Evolutionary conservation across 306 rosid species (phyloP).

Genomic region (Prunus mira): DNA sequence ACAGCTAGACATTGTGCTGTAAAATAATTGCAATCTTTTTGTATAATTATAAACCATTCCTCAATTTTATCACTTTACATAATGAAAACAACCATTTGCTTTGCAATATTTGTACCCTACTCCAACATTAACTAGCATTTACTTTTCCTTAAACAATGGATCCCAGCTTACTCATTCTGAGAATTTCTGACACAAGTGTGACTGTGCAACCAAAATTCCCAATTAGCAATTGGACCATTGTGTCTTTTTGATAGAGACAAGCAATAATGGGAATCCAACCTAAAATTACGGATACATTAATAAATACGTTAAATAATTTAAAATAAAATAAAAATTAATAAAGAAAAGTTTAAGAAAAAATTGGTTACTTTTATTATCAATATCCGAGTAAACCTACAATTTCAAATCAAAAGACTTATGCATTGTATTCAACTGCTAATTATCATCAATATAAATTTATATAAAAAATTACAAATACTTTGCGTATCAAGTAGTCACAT

Average conservation of each 20-base stretch:
- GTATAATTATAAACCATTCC: neutral
- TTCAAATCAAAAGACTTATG: rapidly evolving
- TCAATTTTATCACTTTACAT: neutral
- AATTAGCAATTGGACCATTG: no score
- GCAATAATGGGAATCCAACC: no score
- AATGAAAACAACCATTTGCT: neutral
- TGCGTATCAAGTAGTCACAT: no score
- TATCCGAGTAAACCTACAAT: rapidly evolving
- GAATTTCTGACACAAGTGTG: neutral
- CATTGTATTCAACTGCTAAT: rapidly evolving
- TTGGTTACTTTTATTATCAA: rapidly evolving
- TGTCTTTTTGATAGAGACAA: no score
- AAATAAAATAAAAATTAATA: no score
- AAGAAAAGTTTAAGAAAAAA: no score
- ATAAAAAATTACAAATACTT: no score
- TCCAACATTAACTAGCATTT: neutral
- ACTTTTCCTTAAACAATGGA: neutral
- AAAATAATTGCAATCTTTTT: neutral
- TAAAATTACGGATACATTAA: no score
- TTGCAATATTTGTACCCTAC: neutral
- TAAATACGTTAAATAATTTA: no score
- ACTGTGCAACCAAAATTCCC: neutral
- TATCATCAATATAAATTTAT: rapidly evolving
- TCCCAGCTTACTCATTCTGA: neutral
- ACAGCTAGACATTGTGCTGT: neutral